Evolutionary conservation across 108 stramenopile genomes (phyloP).

Genomic region (Cyclotella sp.): DNA sequence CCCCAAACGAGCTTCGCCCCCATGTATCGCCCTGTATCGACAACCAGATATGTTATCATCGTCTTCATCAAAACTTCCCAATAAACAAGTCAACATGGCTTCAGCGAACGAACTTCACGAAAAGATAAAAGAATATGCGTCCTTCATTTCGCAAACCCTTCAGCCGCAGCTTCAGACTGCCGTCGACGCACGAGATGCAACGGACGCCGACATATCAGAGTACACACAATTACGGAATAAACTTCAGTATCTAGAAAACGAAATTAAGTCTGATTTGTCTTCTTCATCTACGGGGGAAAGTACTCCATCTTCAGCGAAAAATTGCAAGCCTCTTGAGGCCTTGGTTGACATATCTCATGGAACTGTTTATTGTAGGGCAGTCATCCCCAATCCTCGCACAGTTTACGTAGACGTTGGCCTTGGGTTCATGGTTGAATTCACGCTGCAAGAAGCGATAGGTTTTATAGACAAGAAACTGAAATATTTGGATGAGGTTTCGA

Average conservation of each 20-base stretch:
- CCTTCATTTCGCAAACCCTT: constrained; percentile 47
- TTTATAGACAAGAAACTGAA: constrained; percentile 58
- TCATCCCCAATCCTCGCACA: constrained; percentile 43
- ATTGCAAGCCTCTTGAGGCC: constrained; percentile 14
- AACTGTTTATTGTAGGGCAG: constrained; percentile 65
- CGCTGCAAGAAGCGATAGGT: constrained; percentile 56
- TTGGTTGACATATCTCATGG: constrained; percentile 63
- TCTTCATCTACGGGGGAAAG: too few relatives aligned
- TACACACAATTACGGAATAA: constrained; percentile 40
- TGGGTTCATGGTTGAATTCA: constrained; percentile 81
- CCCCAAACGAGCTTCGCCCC: too few relatives aligned
- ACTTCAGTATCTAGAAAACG: constrained; percentile 21
- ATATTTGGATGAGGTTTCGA: constrained; percentile 52
- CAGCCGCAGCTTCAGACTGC: constrained; percentile 52
- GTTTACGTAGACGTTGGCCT: constrained; percentile 73
- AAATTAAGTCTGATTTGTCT: not conserved
- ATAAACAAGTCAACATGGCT: not conserved
- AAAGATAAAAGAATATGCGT: constrained; percentile 46
- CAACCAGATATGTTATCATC: not conserved
- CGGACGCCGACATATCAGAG: constrained; percentile 50
- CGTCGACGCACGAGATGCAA: constrained; percentile 48
- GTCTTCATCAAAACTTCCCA: not conserved
- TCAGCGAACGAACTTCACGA: constrained; percentile 27
- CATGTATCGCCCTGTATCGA: too few relatives aligned
- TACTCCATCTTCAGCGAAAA: not conserved